Percentiles rank a stretch among this genome's conserved stretches.
These are phyloP conservation scores for Amylostereum areolatum DNA, from an alignment of 1,284 basidiomycete species.

Conservation along the genomic window DNA sequence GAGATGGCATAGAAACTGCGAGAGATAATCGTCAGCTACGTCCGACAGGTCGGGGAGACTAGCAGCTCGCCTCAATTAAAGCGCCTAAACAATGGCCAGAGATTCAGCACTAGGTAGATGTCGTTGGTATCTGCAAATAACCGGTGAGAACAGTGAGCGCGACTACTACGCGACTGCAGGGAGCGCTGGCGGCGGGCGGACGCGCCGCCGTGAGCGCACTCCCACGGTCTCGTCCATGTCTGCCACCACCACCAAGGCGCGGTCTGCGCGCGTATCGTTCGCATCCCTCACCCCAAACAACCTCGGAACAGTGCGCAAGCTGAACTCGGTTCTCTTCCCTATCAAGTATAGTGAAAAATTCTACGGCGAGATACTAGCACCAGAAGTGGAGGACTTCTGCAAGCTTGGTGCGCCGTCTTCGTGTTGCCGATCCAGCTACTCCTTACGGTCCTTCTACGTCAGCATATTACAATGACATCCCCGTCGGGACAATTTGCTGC, in stretches of 20 bases:
- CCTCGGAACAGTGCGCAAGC: slow-evolving; percentile 67
- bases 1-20: too few relatives aligned
- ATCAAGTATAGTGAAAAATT: slow-evolving; percentile 81
- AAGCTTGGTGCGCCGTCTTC: slow-evolving; percentile 52
- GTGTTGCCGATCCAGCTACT: neutral
- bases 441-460: slow-evolving; percentile 4
- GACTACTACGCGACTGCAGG: too few relatives aligned
- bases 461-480: slow-evolving; percentile 86
- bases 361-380: slow-evolving; percentile 64
- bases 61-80: too few relatives aligned
- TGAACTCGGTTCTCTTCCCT: slow-evolving; percentile 76
- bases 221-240: slow-evolving; percentile 19
- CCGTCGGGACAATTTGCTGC: slow-evolving; percentile 78
- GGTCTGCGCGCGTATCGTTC: slow-evolving; percentile 53
- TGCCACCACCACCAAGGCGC: slow-evolving; percentile 23
- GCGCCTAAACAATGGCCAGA: too few relatives aligned
- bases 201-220: too few relatives aligned
- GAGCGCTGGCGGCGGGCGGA: too few relatives aligned
- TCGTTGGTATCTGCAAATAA: too few relatives aligned
- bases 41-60: too few relatives aligned
- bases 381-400: slow-evolving; percentile 74
- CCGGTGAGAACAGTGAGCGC: too few relatives aligned
- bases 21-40: too few relatives aligned
- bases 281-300: slow-evolving; percentile 73
- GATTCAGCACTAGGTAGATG: too few relatives aligned